phyloP scores from a whole-genome alignment of 2,329 filamentous ascomycete genomes.

The Xylaria sp. region DNA sequence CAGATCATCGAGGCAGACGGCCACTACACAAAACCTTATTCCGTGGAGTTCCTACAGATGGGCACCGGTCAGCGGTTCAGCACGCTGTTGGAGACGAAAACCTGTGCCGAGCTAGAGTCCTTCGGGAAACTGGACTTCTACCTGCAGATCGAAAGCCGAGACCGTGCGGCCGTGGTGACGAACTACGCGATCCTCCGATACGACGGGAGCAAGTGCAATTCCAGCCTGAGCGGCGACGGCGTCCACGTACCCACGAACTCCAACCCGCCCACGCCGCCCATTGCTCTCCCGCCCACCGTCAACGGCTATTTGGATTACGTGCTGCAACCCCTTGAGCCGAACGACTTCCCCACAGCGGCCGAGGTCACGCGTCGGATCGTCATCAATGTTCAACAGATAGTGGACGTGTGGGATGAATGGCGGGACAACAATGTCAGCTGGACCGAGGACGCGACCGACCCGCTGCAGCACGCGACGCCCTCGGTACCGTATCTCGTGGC shows the following conservation, averaged over 20 bases:
- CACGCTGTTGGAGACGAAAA: slow-evolving; percentile 22
- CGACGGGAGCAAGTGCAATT: slow-evolving; percentile 21
- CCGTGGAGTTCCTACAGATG: slow-evolving; percentile 27
- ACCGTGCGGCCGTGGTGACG: slow-evolving; percentile 12
- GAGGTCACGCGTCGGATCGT: slow-evolving; percentile 31
- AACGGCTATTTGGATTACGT: slow-evolving; percentile 29
- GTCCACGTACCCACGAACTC: slow-evolving; percentile 16
- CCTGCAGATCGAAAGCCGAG: slow-evolving; percentile 30
- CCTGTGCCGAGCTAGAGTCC: slow-evolving; percentile 18
- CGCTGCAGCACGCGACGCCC: slow-evolving; percentile 16
- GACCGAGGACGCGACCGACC: slow-evolving; percentile 28
- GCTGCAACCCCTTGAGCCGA: slow-evolving; percentile 24
- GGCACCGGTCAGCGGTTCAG: slow-evolving; percentile 29
- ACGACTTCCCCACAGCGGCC: slow-evolving; percentile 25
- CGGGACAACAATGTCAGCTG: slow-evolving; percentile 27
- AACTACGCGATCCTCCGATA: slow-evolving; percentile 32
- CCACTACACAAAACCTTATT: slow-evolving; percentile 26
- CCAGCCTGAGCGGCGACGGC: background rate
- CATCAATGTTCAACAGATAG: slow-evolving; percentile 33
- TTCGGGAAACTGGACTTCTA: slow-evolving; percentile 31
- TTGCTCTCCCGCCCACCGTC: slow-evolving; percentile 23
- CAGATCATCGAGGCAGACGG: slow-evolving; percentile 29
- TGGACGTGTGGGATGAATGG: slow-evolving; percentile 13
- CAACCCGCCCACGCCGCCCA: slow-evolving; percentile 20
- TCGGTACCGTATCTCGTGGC: slow-evolving; percentile 31